These are phyloP conservation scores for Fusarium dlaminii DNA, from an alignment of 2,329 filamentous ascomycete species.

Conservation along the genomic window DNA sequence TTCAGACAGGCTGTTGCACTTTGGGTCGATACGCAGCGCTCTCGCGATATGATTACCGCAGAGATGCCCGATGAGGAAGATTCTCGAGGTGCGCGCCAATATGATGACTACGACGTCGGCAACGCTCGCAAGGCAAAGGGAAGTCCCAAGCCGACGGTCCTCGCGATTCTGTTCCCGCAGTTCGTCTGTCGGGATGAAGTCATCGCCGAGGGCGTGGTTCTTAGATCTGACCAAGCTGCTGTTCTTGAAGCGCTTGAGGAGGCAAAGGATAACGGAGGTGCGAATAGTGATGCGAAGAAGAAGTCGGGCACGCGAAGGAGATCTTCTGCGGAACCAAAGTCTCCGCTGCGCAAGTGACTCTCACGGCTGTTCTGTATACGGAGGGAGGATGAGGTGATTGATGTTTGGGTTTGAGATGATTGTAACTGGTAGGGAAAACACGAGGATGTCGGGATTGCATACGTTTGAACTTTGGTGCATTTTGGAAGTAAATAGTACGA, in stretches of 20 bases:
- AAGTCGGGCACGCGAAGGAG: conserved; percentile 2
- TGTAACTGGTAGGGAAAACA: not conserved
- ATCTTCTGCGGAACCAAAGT: conserved; percentile 22
- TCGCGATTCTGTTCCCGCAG: conserved; percentile 41
- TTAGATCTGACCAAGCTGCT: conserved; percentile 38
- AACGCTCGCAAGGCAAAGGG: conserved; percentile 18
- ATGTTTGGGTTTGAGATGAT: not conserved
- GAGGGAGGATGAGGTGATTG: not conserved
- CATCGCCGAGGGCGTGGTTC: conserved; percentile 37
- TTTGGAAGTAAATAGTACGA: not conserved
- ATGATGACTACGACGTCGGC: conserved; percentile 30
- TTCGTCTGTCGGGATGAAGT: conserved; percentile 37
- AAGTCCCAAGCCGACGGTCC: not conserved
- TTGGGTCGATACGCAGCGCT: conserved; percentile 41
- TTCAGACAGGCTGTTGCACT: conserved; percentile 39
- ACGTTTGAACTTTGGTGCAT: not conserved
- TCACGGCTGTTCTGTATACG: not conserved
- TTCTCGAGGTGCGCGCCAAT: conserved; percentile 26
- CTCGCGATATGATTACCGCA: conserved; percentile 39
- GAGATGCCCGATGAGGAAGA: conserved; percentile 36
- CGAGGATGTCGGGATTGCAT: not conserved
- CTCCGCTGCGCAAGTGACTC: conserved; percentile 18
- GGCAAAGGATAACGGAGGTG: conserved; percentile 1
- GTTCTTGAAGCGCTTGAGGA: conserved; percentile 31
- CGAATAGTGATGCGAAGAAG: conserved; percentile 27